Evolutionary conservation across 2,329 filamentous ascomycete genomes (phyloP).

Genomic region (Ophiocordyceps camponoti-saundersi): DNA sequence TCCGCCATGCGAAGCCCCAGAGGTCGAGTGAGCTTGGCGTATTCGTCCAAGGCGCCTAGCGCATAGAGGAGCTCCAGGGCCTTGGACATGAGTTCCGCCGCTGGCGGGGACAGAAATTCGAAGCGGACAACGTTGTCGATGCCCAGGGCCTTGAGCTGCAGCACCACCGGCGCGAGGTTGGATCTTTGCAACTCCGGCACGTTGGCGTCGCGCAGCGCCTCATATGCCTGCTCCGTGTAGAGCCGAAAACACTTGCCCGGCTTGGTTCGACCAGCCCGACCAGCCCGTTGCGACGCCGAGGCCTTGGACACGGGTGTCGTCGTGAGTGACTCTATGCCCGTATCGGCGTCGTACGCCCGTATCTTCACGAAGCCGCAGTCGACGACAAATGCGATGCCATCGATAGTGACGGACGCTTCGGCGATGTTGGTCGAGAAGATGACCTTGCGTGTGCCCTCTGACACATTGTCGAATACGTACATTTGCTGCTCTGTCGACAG

Average conservation of each 20-base stretch:
- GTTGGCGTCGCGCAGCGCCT: conserved; percentile 50
- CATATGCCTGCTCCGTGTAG: conserved; percentile 64
- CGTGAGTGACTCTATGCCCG: conserved; percentile 77
- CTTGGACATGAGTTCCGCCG: conserved; percentile 67
- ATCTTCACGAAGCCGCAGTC: conserved; percentile 87
- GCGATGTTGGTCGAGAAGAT: conserved; percentile 93
- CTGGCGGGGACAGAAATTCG: conserved; percentile 73
- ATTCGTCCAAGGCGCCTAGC: conserved; percentile 71
- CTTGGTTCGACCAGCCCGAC: conserved; percentile 74
- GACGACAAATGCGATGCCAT: conserved; percentile 79
- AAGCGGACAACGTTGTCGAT: conserved; percentile 91
- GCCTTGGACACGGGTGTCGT: conserved; percentile 74
- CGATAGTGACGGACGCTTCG: conserved; percentile 88
- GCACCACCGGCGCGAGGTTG: conserved; percentile 71
- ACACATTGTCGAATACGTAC: conserved; percentile 77
- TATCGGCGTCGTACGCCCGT: conserved; percentile 65
- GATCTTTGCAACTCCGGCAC: conserved; percentile 84
- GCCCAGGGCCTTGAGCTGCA: conserved; percentile 87
- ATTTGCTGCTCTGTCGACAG: conserved; percentile 84
- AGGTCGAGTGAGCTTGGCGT: conserved; percentile 78
- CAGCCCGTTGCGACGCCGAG: conserved; percentile 79
- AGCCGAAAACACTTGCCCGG: conserved; percentile 89
- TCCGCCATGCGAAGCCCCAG: conserved; percentile 88
- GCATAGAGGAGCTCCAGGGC: conserved; percentile 80
- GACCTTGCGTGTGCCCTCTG: conserved; percentile 72